These are phyloP conservation scores for Phialophora verrucosa DNA, from an alignment of 2,329 filamentous ascomycete species.

Conservation along the genomic window DNA sequence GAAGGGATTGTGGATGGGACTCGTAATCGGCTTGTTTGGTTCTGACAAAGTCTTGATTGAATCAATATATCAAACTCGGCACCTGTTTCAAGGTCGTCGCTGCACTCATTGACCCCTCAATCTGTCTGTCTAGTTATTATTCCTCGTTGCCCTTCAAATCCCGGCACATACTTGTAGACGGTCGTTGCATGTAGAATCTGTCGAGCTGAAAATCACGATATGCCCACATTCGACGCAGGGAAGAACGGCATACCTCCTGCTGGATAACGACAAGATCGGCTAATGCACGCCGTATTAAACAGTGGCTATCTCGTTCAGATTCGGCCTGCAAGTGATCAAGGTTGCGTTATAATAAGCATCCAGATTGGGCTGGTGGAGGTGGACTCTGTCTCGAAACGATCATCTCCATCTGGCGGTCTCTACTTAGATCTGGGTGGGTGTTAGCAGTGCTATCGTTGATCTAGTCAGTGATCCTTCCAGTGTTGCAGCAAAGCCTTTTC, in stretches of 20 bases:
- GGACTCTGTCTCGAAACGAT: not conserved
- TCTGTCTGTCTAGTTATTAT: not conserved
- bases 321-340: not conserved
- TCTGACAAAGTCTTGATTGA: not conserved
- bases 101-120: not conserved
- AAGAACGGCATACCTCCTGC: not conserved
- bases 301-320: not conserved
- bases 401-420: constrained; percentile 3
- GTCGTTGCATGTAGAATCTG: not conserved
- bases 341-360: constrained; percentile 2
- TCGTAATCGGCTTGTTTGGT: not conserved
- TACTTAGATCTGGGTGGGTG: not conserved
- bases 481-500: constrained; percentile 16
- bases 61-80: not conserved
- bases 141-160: not conserved
- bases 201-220: not conserved
- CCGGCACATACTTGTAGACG: not conserved
- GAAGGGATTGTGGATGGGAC: not conserved
- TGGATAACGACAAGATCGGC: not conserved
- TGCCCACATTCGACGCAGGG: not conserved
- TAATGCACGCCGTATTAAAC: not conserved
- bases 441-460: constrained; percentile 1
- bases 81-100: not conserved
- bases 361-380: constrained; percentile 1
- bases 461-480: not conserved